phyloP scores from a whole-genome alignment of 1,139 yeast genomes.

The Debaryomyces psychrophilus region DNA sequence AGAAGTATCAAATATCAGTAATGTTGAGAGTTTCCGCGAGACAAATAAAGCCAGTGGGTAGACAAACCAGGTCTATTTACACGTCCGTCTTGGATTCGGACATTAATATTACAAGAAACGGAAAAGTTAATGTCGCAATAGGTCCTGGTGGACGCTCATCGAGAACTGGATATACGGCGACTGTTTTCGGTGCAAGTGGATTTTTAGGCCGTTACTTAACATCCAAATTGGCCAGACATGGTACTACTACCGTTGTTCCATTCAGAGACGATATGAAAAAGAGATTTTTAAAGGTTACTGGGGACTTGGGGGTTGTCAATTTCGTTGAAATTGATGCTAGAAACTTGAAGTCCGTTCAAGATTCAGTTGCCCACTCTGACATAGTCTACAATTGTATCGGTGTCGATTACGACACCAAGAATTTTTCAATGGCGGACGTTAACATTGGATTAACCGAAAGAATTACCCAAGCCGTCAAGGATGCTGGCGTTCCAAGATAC shows the following conservation, averaged over 20 bases:
- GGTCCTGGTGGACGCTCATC: slow-evolving; percentile 88
- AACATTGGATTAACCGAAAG: slow-evolving; percentile 80
- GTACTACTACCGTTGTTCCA: slow-evolving; percentile 77
- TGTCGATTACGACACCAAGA: slow-evolving; percentile 75
- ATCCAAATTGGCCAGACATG: slow-evolving; percentile 78
- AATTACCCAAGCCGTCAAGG: slow-evolving; percentile 72
- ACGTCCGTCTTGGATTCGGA: slow-evolving; percentile 56
- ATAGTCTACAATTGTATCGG: slow-evolving; percentile 84
- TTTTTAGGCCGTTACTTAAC: slow-evolving; percentile 75
- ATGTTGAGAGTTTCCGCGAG: slow-evolving; percentile 35
- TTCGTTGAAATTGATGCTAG: slow-evolving; percentile 83
- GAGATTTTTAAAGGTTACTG: slow-evolving; percentile 79
- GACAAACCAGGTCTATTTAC: slow-evolving; percentile 37
- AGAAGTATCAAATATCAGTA: slow-evolving; percentile 4
- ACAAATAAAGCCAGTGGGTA: slow-evolving; percentile 21
- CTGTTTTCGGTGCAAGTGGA: slow-evolving; percentile 85
- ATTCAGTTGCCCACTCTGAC: slow-evolving; percentile 79
- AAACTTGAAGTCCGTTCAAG: slow-evolving; percentile 75
- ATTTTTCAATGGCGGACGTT: slow-evolving; percentile 80
- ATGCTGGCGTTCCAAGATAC: slow-evolving; percentile 73
- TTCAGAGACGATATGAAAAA: slow-evolving; percentile 79
- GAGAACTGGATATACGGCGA: slow-evolving; percentile 88
- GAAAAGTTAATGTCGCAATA: slow-evolving; percentile 68
- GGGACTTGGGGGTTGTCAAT: slow-evolving; percentile 87
- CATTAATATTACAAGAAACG: slow-evolving; percentile 73